Conservation (phyloP, 495 filamentous ascomycete genomes). For the Parathielavia hyrcaniae region DNA sequence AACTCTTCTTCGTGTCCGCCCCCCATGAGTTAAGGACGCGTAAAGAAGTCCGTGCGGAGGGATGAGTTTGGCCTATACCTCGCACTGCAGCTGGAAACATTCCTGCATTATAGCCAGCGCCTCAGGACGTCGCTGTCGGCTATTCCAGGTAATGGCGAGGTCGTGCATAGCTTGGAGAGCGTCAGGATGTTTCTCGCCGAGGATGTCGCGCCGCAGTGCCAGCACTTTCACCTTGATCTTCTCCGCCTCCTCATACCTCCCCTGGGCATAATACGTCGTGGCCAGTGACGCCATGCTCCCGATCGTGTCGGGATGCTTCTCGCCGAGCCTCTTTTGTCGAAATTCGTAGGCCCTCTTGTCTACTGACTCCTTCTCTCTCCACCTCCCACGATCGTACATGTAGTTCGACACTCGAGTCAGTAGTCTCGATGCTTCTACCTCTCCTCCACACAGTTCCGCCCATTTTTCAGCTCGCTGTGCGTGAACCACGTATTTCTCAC, state of each 20-base stretch:
- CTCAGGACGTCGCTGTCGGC: slow-evolving; percentile 5
- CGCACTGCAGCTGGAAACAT: no score
- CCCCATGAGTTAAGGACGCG: no score
- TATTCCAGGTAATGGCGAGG: slow-evolving; percentile 27
- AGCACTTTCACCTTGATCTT: slow-evolving; percentile 19
- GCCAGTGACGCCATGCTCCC: neutral
- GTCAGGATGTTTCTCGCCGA: slow-evolving; percentile 33
- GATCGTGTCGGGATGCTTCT: slow-evolving; percentile 3
- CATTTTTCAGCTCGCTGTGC: slow-evolving; percentile 13
- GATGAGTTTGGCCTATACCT: no score
- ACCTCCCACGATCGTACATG: slow-evolving; percentile 9
- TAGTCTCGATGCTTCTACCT: slow-evolving; percentile 18
- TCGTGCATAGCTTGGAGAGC: slow-evolving; percentile 23
- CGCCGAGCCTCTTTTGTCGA: neutral
- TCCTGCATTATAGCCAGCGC: no score
- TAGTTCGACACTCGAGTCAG: slow-evolving; percentile 18
- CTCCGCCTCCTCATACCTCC: slow-evolving; percentile 33
- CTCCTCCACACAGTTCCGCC: slow-evolving; percentile 10
- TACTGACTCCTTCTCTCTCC: slow-evolving; percentile 1
- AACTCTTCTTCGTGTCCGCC: no score
- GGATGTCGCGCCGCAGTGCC: slow-evolving; percentile 22
- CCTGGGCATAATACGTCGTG: slow-evolving; percentile 24
- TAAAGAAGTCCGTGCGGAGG: no score
- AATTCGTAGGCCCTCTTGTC: neutral
- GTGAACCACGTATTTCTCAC: slow-evolving; percentile 20